Evolutionary conservation across 2,329 filamentous ascomycete species (phyloP).

Genomic region (Colletotrichum sp.): DNA sequence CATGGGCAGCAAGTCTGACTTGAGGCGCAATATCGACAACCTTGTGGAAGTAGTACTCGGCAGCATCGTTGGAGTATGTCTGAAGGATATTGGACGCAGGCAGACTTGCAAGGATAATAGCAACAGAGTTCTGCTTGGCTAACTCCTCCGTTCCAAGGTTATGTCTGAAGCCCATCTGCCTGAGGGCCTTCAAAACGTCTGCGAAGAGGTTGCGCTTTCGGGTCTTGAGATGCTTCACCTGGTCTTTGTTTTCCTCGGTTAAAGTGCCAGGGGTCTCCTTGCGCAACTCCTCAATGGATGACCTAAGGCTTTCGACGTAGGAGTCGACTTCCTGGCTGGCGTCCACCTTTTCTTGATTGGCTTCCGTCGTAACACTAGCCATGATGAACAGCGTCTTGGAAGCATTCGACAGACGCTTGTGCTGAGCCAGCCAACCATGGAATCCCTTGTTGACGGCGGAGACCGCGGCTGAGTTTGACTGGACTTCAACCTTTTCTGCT

Average conservation of each 20-base stretch:
- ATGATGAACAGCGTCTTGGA: slow-evolving; percentile 76
- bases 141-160: slow-evolving; percentile 80
- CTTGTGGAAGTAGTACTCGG: slow-evolving; percentile 80
- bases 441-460: slow-evolving; percentile 36
- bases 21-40: slow-evolving; percentile 75
- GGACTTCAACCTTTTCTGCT: slow-evolving; percentile 26
- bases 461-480: slow-evolving; percentile 27
- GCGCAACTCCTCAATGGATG: slow-evolving; percentile 74
- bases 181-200: slow-evolving; percentile 81
- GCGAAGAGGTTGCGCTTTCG: slow-evolving; percentile 90
- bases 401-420: slow-evolving; percentile 74
- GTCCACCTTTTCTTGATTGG: neutral
- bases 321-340: slow-evolving; percentile 51
- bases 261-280: slow-evolving; percentile 83
- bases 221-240: slow-evolving; percentile 87
- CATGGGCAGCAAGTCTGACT: slow-evolving; percentile 69
- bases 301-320: slow-evolving; percentile 73
- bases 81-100: slow-evolving; percentile 25
- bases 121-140: slow-evolving; percentile 73
- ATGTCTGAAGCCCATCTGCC: slow-evolving; percentile 87
- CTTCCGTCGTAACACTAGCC: slow-evolving; percentile 57
- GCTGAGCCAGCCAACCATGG: slow-evolving; percentile 45
- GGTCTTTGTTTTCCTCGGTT: slow-evolving; percentile 84
- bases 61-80: slow-evolving; percentile 37
- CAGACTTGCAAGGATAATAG: slow-evolving; percentile 67